Percentiles rank a stretch among this genome's conserved stretches.
Evolutionary conservation across 2,329 filamentous ascomycete species (phyloP).

Genomic region (Xylaria sp.): DNA sequence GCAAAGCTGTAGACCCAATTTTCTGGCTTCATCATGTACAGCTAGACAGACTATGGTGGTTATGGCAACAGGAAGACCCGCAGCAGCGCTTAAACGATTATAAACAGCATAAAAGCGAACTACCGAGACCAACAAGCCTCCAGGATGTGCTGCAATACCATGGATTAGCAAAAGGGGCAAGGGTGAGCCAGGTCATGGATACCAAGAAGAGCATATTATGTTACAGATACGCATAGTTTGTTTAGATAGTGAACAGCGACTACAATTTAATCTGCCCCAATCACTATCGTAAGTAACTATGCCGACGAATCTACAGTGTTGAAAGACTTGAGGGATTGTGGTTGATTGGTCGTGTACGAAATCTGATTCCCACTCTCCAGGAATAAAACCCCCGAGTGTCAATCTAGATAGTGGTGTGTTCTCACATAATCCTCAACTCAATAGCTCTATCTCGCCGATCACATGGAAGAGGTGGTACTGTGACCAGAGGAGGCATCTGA

Average conservation of each 20-base stretch:
- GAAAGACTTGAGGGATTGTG: background rate
- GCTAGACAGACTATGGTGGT: constrained; percentile 22
- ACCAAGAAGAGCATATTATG: constrained; percentile 13
- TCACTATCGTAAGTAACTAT: background rate
- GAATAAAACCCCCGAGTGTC: background rate
- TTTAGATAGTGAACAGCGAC: background rate
- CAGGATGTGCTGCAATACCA: constrained; percentile 11
- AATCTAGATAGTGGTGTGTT: background rate
- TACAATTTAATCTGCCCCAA: background rate
- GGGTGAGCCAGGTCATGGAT: constrained; percentile 12
- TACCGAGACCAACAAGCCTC: constrained; percentile 12
- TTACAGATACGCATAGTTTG: constrained; percentile 12
- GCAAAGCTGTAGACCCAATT: constrained; percentile 4
- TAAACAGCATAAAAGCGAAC: constrained; percentile 11
- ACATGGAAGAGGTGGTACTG: no score
- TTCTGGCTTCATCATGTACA: constrained; percentile 29
- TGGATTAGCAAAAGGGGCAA: constrained; percentile 7
- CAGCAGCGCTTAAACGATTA: constrained; percentile 12
- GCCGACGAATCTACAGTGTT: background rate
- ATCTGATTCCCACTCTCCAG: background rate
- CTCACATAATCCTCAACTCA: background rate
- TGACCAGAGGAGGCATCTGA: no score
- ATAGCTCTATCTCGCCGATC: background rate
- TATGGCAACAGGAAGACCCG: constrained; percentile 17
- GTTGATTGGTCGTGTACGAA: background rate